Base-by-base conservation (phyloP, 1,139 yeast species). In the Yamadazyma trypodendri region DNA sequence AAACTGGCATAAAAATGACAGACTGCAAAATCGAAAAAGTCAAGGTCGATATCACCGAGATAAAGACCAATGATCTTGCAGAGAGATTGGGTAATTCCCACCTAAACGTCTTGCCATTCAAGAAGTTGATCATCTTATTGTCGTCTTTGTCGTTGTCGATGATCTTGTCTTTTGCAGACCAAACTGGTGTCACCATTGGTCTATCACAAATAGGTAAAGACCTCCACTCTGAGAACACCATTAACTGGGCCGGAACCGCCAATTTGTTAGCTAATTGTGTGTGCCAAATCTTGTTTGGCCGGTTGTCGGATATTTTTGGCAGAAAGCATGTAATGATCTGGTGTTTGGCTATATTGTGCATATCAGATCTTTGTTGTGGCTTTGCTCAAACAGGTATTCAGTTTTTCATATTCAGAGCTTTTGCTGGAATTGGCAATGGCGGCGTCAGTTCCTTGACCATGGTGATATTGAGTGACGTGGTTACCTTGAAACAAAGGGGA, bases 161-260 rank as follows among this genome's bases (percentile, higher is more conserved):
- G 40, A 39, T 58, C 28, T 47, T 57, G 4, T 52, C 63, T 3
- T 63, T 69, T 50, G 56, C 69, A 14, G 79, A 74, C 52, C 77
- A 69, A 50, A 67, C 72, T 0, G 63, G 74, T 21, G 59, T 70
- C 21, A 61, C 74, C 1, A 63, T 67, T 6, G 72, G 68, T 3
- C 54, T 69, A 30, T 52, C 74, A 1, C 42, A 43, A 3, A 67
- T 69, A 23, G 71, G 64, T 13, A 51, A 56, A 33, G 71, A 65
- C 31, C 54, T 69, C 34, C 41, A 62, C 25, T 65, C 71, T 14
- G 60, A 65, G 42, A 54, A 56, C 30, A 55, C 71, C 10, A 68
- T 69, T 39, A 68, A 74, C 36, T 75, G 79, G 78, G 77, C 77
- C 2, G 79, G 78, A 39, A 71, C 78, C 5, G 65, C 79, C 11